Percentiles rank a stretch among this genome's conserved stretches.
phyloP scores from a whole-genome alignment of 2,329 filamentous ascomycete genomes.

The Ilyonectria mors-panacis region DNA sequence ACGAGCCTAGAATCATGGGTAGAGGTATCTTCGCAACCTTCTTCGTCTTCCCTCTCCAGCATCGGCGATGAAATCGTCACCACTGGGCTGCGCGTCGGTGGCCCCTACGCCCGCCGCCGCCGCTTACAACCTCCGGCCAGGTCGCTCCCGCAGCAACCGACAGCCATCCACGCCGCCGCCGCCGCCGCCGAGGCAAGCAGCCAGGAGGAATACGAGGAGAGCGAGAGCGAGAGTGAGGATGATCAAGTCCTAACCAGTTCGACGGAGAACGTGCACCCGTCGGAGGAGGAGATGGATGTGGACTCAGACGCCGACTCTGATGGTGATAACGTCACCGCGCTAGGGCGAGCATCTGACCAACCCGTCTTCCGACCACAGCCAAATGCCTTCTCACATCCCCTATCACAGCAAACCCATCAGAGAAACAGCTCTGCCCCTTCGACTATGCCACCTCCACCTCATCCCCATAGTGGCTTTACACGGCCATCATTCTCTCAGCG shows the following conservation, averaged over 20 bases:
- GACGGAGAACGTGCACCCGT: slow-evolving; percentile 64
- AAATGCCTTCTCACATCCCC: slow-evolving; percentile 92
- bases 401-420: slow-evolving; percentile 65
- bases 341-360: slow-evolving; percentile 73
- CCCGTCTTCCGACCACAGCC: slow-evolving; percentile 85
- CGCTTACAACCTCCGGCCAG: slow-evolving; percentile 56
- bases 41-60: slow-evolving; percentile 91
- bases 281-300: slow-evolving; percentile 56
- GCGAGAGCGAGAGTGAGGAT: slow-evolving; percentile 90
- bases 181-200: slow-evolving; percentile 75
- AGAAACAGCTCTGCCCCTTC: slow-evolving; percentile 66
- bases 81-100: slow-evolving; percentile 84
- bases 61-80: slow-evolving; percentile 91
- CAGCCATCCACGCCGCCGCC: slow-evolving; percentile 59
- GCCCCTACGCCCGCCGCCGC: slow-evolving; percentile 74
- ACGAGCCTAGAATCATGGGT: slow-evolving; percentile 88
- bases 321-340: slow-evolving; percentile 86
- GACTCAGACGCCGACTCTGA: slow-evolving; percentile 66
- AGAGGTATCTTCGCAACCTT: slow-evolving; percentile 92
- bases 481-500: slow-evolving; percentile 66
- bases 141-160: slow-evolving; percentile 57
- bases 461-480: slow-evolving; percentile 65
- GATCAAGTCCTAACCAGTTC: slow-evolving; percentile 77
- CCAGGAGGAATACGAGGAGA: slow-evolving; percentile 95
- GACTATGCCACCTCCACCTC: slow-evolving; percentile 61